Percentiles rank a stretch among this genome's conserved stretches.
These are phyloP conservation scores for Xylaria palmicola DNA, from an alignment of 495 filamentous ascomycete genomes.

Conservation along the genomic window DNA sequence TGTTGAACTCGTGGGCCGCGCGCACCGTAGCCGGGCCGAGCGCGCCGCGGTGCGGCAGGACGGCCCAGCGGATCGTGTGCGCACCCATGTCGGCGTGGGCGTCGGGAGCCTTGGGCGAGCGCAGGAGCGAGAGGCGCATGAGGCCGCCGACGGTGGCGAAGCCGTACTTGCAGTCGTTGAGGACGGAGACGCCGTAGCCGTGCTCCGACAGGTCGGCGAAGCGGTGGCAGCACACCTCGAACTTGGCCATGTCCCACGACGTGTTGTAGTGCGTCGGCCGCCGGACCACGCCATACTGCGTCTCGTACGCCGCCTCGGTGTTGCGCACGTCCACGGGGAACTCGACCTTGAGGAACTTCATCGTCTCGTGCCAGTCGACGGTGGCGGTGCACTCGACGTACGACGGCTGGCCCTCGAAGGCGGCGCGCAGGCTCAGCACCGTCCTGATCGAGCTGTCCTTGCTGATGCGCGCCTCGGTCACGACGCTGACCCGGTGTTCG, in stretches of 20 bases:
- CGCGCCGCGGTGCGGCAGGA: conserved; percentile 76
- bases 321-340: conserved; percentile 92
- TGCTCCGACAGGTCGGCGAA: conserved; percentile 95
- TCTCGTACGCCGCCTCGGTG: conserved; percentile 94
- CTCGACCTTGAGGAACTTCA: conserved; percentile 98
- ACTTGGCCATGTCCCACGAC: conserved; percentile 98
- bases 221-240: conserved; percentile 97
- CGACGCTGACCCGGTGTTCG: conserved; percentile 71
- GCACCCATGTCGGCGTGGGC: conserved; percentile 95
- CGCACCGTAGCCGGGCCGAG: conserved; percentile 73
- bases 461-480: conserved; percentile 81
- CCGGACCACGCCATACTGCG: conserved; percentile 83
- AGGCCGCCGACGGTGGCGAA: conserved; percentile 89
- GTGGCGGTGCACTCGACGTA: conserved; percentile 77
- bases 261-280: conserved; percentile 96
- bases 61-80: conserved; percentile 86
- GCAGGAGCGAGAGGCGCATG: conserved; percentile 87
- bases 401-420: conserved; percentile 60
- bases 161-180: conserved; percentile 96
- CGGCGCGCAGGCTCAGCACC: conserved; percentile 73
- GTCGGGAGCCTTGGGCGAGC: conserved; percentile 94
- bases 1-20: conserved; percentile 88
- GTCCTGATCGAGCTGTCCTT: conserved; percentile 85
- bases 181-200: conserved; percentile 86
- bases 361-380: conserved; percentile 90